phyloP scores from a whole-genome alignment of 495 filamentous ascomycete genomes.

The Amorphotheca resinae region DNA sequence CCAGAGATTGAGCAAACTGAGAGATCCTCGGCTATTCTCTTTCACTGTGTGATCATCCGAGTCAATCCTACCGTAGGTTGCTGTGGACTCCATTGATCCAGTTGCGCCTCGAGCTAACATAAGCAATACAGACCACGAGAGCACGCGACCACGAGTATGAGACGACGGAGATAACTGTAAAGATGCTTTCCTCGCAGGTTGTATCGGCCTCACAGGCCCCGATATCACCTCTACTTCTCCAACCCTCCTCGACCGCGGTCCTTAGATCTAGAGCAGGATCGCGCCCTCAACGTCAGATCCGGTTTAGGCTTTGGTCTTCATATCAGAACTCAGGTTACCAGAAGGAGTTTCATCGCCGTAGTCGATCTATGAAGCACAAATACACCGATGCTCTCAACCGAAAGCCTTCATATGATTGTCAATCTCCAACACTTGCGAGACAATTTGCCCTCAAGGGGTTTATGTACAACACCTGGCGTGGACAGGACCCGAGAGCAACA shows the following conservation, averaged over 20 bases:
- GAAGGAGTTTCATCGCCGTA: conserved; percentile 28
- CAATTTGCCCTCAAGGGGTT: conserved; percentile 24
- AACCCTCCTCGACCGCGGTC: conserved; percentile 7
- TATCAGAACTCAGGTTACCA: conserved; percentile 27
- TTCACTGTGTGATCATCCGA: too few relatives aligned
- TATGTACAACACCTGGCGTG: conserved; percentile 26
- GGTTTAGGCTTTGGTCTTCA: conserved; percentile 33
- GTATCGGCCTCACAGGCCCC: conserved; percentile 1
- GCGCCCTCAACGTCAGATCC: conserved; percentile 25
- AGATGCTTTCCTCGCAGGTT: conserved; percentile 14
- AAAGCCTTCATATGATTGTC: conserved; percentile 28
- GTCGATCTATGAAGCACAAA: conserved; percentile 27
- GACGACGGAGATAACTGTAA: conserved; percentile 3
- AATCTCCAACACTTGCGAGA: conserved; percentile 8
- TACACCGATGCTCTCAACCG: conserved; percentile 27
- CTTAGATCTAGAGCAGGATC: conserved; percentile 9
- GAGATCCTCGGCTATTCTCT: too few relatives aligned
- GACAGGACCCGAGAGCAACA: conserved; percentile 3
- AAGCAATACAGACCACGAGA: neutral
- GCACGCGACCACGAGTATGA: conserved; percentile 4
- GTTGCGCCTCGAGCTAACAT: too few relatives aligned
- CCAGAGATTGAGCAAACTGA: too few relatives aligned
- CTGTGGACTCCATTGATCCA: too few relatives aligned
- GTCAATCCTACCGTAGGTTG: too few relatives aligned
- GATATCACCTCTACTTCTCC: neutral